A percentile compares a stretch with the other conserved stretches of the same genome.
Conservation (phyloP, 2,329 filamentous ascomycete genomes). For the Aspergillus tamarii region DNA sequence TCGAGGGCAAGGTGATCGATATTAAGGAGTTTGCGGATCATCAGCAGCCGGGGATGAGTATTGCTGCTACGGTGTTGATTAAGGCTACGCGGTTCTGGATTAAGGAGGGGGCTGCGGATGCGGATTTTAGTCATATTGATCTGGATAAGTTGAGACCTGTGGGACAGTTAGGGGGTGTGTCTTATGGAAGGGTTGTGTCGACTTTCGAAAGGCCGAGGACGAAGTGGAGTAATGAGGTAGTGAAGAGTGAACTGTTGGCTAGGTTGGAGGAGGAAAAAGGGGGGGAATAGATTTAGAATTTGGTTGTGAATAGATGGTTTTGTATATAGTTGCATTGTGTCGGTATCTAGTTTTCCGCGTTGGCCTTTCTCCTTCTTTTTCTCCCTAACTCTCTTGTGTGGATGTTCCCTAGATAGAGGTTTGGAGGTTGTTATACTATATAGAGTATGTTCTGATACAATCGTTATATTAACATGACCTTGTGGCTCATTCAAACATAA, state of each 20-base stretch:
- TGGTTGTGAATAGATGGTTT: neutral
- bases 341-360: too few relatives aligned
- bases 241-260: constrained; percentile 22
- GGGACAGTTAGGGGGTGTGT: constrained; percentile 80
- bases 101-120: constrained; percentile 79
- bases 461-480: too few relatives aligned
- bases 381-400: neutral
- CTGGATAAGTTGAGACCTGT: constrained; percentile 75
- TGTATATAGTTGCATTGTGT: neutral
- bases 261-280: constrained; percentile 14
- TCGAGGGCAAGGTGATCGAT: constrained; percentile 76
- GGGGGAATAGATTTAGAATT: neutral
- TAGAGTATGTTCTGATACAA: too few relatives aligned
- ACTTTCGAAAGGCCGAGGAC: constrained; percentile 68
- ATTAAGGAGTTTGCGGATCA: constrained; percentile 74
- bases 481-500: neutral
- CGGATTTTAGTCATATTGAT: constrained; percentile 72
- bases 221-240: constrained; percentile 24
- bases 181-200: constrained; percentile 70
- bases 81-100: constrained; percentile 87
- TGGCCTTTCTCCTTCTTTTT: neutral
- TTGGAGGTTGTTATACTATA: neutral
- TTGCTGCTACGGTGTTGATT: constrained; percentile 71
- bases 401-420: neutral
- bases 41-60: constrained; percentile 69